Evolutionary conservation across 257 asterid species (phyloP).

Genomic region (Ehretia macrophylla): DNA sequence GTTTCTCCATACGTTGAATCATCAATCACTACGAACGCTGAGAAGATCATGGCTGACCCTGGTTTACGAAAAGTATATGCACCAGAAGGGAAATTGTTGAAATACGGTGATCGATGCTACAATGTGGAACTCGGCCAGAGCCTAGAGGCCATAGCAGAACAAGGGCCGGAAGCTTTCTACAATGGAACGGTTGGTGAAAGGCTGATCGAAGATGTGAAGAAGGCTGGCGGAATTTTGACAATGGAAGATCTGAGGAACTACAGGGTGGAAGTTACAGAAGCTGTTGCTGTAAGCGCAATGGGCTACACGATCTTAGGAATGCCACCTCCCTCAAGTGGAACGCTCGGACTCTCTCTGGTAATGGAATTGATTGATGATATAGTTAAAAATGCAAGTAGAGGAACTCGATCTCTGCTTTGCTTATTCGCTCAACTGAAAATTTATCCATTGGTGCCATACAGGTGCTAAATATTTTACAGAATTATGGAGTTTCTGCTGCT

Average conservation of each 20-base stretch:
- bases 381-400: too few relatives aligned
- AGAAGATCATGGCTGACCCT: constrained; percentile 46
- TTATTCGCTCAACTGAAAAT: neutral
- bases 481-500: constrained; percentile 44
- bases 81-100: constrained; percentile 61
- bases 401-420: neutral
- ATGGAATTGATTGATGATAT: constrained; percentile 11
- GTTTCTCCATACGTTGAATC: constrained; percentile 55
- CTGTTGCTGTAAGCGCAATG: constrained; percentile 52
- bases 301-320: constrained; percentile 78
- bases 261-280: constrained; percentile 43
- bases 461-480: constrained; percentile 65
- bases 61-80: constrained; percentile 64
- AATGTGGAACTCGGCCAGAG: constrained; percentile 71
- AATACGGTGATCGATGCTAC: constrained; percentile 68
- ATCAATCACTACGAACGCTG: constrained; percentile 20
- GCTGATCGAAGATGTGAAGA: constrained; percentile 56
- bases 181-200: constrained; percentile 67
- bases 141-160: constrained; percentile 61
- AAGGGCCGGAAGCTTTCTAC: constrained; percentile 71
- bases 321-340: constrained; percentile 98
- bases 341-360: constrained; percentile 80
- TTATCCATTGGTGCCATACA: constrained; percentile 8
- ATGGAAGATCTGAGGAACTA: constrained; percentile 79
- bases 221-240: constrained; percentile 75